A percentile compares a stretch with the other conserved stretches of the same genome.
phyloP scores from a whole-genome alignment of 2,329 filamentous ascomycete genomes.

The Samsoniella hepiali region DNA sequence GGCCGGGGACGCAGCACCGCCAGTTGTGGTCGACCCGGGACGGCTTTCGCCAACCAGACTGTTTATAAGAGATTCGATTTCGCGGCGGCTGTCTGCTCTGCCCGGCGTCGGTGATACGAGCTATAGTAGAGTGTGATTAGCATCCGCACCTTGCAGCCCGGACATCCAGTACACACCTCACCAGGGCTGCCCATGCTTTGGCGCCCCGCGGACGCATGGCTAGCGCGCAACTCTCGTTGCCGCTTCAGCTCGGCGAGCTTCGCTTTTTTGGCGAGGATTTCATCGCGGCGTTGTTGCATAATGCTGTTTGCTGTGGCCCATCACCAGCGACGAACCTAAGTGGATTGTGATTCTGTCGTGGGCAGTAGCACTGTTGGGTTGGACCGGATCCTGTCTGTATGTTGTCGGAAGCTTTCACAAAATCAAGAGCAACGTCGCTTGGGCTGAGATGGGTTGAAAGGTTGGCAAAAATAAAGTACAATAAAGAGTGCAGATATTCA shows the following conservation, averaged over 20 bases:
- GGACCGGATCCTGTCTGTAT: neutral
- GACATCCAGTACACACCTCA: slow-evolving; percentile 57
- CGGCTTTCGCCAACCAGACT: slow-evolving; percentile 77
- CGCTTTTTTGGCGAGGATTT: slow-evolving; percentile 94
- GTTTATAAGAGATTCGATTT: slow-evolving; percentile 83
- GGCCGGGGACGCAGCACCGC: slow-evolving; percentile 62
- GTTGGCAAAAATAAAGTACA: neutral
- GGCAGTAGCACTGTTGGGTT: neutral
- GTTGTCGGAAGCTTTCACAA: neutral
- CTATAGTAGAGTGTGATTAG: slow-evolving; percentile 27
- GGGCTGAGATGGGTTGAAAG: neutral
- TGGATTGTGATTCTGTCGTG: neutral
- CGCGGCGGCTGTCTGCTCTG: slow-evolving; percentile 65
- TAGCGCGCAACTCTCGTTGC: slow-evolving; percentile 79
- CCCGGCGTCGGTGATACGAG: slow-evolving; percentile 67
- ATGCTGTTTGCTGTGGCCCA: slow-evolving; percentile 26
- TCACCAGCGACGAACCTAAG: slow-evolving; percentile 6
- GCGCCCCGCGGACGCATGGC: slow-evolving; percentile 67
- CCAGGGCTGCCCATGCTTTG: slow-evolving; percentile 64
- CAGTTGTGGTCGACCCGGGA: slow-evolving; percentile 63
- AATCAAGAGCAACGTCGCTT: neutral
- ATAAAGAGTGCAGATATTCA: neutral
- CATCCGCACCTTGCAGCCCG: slow-evolving; percentile 12
- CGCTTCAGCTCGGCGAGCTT: slow-evolving; percentile 95
- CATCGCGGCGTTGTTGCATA: slow-evolving; percentile 84